phyloP scores from a whole-genome alignment of 805 yeast species.

The Metschnikowia cubensis region DNA sequence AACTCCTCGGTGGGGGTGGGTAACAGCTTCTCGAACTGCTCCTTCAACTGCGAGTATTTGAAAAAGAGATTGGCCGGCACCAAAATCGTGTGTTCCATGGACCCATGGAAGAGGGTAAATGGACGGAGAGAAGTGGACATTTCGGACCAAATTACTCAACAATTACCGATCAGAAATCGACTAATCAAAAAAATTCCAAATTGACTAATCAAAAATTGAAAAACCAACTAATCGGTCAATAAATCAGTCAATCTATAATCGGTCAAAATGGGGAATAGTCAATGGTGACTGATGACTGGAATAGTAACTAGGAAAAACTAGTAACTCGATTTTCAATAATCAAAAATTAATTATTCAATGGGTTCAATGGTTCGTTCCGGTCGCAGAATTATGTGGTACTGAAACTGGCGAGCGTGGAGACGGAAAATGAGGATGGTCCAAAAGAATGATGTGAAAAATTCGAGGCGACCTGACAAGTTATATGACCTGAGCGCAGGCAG shows the following conservation, averaged over 20 bases:
- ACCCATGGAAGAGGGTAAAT: conserved; percentile 76
- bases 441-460: conserved; percentile 2
- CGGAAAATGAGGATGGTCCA: not conserved
- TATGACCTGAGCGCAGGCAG: not conserved
- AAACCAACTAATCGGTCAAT: no score
- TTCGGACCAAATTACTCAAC: no score
- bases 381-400: not conserved
- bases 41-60: conserved; percentile 80
- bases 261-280: no score
- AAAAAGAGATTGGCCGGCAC: conserved; percentile 80
- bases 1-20: conserved; percentile 80
- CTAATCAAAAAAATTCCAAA: no score
- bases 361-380: not conserved
- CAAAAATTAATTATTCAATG: no score
- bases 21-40: conserved; percentile 73
- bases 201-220: no score
- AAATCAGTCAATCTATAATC: no score
- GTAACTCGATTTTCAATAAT: no score
- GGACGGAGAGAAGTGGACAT: conserved; percentile 54
- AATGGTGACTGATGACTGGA: no score
- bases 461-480: not conserved
- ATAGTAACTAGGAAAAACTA: no score
- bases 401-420: not conserved
- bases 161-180: no score
- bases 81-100: conserved; percentile 81